Conservation (phyloP, 768 basidiomycete genomes). For the Boletus rufocinnamomeus region DNA sequence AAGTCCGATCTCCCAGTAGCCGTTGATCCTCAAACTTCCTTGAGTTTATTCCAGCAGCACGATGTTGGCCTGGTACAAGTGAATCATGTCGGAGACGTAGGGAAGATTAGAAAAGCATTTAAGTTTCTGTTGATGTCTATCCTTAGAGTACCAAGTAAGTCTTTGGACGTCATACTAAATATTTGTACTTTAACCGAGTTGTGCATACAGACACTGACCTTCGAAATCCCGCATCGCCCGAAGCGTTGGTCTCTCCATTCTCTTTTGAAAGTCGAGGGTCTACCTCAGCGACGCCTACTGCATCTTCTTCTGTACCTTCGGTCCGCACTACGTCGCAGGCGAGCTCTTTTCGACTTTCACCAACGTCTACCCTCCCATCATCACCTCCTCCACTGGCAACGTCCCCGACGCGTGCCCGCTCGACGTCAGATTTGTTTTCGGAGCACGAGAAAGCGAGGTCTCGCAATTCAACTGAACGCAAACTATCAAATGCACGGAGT, state of each 20-base stretch:
- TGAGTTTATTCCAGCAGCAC: conserved; percentile 54
- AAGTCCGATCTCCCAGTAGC: conserved; percentile 71
- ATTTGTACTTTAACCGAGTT: conserved; percentile 20
- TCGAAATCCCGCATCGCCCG: conserved; percentile 75
- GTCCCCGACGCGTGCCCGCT: conserved; percentile 56
- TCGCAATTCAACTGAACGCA: conserved; percentile 28
- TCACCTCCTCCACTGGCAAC: conserved; percentile 41
- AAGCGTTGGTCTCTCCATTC: conserved; percentile 48
- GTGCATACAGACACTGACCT: conserved; percentile 42
- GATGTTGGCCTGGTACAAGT: conserved; percentile 83
- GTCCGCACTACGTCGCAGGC: conserved; percentile 34
- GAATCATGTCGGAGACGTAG: conserved; percentile 52
- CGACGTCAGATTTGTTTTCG: conserved; percentile 54
- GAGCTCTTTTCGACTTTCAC: conserved; percentile 32
- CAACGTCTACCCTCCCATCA: conserved; percentile 38
- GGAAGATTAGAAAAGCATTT: conserved; percentile 76
- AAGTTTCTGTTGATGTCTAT: conserved; percentile 73
- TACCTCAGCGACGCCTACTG: conserved; percentile 53
- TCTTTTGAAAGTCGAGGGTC: conserved; percentile 57
- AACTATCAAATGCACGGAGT: conserved; percentile 34
- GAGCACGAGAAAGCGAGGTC: conserved; percentile 42
- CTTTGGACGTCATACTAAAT: background rate
- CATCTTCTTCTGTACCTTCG: conserved; percentile 42
- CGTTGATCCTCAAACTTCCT: conserved; percentile 58
- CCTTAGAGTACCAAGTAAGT: conserved; percentile 45